Evolutionary conservation across 208 protist genomes (phyloP), one percentile per base, ranked within the genome.

Genomic region (Endotrypanum monterogeii): DNA sequence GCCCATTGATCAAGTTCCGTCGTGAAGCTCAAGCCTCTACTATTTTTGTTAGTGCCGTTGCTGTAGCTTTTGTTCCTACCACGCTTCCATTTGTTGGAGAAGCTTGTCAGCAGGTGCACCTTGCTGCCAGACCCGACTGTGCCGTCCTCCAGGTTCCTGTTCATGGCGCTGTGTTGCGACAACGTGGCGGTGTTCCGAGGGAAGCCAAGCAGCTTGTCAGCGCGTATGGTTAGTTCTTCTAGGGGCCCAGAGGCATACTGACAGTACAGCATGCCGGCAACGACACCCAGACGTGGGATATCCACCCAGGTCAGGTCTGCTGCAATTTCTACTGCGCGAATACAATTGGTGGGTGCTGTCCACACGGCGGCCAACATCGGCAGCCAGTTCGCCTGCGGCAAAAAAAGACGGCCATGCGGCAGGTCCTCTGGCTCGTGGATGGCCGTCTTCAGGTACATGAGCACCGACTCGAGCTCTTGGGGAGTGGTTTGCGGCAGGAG

Each of bases 371-470:
- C 74, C 60, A 92, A 67, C 71, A 89, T 74, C 4, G 86, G 78
- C n/a, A 94, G 79, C 89, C 92, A 96, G 71, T 94, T 90, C 14
- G 65, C 58, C 11, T 71, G 71, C 76, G 81, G 74, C 7, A 94
- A 71, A 39, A 86, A 85, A 58, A 85, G 67, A n/a, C 82, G 78
- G 25, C 63, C 52, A 28, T 86, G 57, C 35, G 86, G 87, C 23
- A 94, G 37, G 41, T 96, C 92, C 28, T 83, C 78, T 0, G 85
- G 76, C 25, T 89, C 82, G 50, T 83, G 71, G 50, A 93, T 67
- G 23, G 74, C 82, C 28, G 88, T 88, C 60, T 83, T 71, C 44
- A 96, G 67, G 76, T 94, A 94, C 25, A 88, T 56, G 30, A 86
- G 85, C 14, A 88, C 44, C 5, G 78, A 62, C 37, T 89, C 84